Evolutionary conservation across 2,329 filamentous ascomycete species (phyloP).

Genomic region (Xylariaceae sp.): DNA sequence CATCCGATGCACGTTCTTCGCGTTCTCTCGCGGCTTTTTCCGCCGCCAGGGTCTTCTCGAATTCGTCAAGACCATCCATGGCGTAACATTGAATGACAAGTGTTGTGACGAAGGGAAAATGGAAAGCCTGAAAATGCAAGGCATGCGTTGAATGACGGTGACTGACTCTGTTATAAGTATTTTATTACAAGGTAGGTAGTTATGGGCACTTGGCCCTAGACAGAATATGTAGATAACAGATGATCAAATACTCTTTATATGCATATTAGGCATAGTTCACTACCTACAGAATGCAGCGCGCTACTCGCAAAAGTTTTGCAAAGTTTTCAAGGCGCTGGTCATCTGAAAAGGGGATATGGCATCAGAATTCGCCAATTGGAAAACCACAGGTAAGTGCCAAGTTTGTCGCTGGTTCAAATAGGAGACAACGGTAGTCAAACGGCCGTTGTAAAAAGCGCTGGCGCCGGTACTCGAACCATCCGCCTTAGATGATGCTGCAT

Average conservation of each 20-base stretch:
- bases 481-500: background rate
- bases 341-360: too few relatives aligned
- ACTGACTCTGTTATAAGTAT: slow-evolving; percentile 1
- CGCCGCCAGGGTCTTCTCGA: slow-evolving; percentile 69
- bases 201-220: background rate
- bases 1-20: slow-evolving; percentile 31
- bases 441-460: slow-evolving; percentile 3
- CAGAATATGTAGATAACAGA: background rate
- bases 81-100: background rate
- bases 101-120: background rate
- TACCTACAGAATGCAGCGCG: too few relatives aligned
- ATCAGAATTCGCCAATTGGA: too few relatives aligned
- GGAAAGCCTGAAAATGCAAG: background rate
- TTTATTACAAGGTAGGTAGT: background rate
- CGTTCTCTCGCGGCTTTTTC: slow-evolving; percentile 52
- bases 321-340: too few relatives aligned
- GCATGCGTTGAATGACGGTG: slow-evolving; percentile 12
- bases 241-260: background rate
- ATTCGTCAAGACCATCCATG: slow-evolving; percentile 60
- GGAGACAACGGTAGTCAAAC: background rate
- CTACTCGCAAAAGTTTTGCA: too few relatives aligned
- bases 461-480: slow-evolving; percentile 14
- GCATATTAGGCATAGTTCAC: background rate
- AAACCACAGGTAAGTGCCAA: too few relatives aligned
- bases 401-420: background rate